phyloP scores from a whole-genome alignment of 2,329 filamentous ascomycete species.

The Tolypocladium cylindrosporum region DNA sequence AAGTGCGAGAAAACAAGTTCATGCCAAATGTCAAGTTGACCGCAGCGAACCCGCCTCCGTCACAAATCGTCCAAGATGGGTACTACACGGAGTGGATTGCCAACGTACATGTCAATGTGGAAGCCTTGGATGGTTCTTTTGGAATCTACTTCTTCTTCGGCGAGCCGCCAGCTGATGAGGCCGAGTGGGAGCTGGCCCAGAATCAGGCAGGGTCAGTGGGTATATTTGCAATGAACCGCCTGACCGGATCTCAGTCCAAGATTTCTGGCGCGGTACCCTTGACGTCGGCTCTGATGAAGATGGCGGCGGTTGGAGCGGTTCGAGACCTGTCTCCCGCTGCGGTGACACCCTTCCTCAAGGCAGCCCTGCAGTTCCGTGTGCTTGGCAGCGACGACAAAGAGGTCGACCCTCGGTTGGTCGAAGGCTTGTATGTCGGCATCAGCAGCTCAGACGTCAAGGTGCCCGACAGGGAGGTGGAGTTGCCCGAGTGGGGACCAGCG shows the following conservation, averaged over 20 bases:
- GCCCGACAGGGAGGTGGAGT: constrained; percentile 12
- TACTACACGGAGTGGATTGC: constrained; percentile 56
- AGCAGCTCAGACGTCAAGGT: constrained; percentile 18
- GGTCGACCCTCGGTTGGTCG: constrained; percentile 14
- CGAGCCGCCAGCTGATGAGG: constrained; percentile 30
- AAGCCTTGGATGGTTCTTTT: constrained; percentile 51
- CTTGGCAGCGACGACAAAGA: constrained; percentile 14
- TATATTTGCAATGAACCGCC: constrained; percentile 36
- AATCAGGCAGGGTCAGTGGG: constrained; percentile 54
- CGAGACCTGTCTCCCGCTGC: constrained; percentile 23
- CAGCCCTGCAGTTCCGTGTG: constrained; percentile 24
- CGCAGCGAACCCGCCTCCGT: constrained; percentile 11
- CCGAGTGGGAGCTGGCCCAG: constrained; percentile 38
- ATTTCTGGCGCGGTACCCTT: constrained; percentile 42
- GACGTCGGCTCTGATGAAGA: constrained; percentile 36
- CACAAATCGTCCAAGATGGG: constrained; percentile 24
- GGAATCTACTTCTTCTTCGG: constrained; percentile 60
- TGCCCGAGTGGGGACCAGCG: constrained; percentile 17
- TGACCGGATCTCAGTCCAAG: constrained; percentile 19
- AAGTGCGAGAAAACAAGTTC: neutral
- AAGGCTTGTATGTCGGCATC: constrained; percentile 19
- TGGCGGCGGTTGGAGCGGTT: constrained; percentile 27
- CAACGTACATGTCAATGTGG: constrained; percentile 53
- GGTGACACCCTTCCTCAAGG: constrained; percentile 30
- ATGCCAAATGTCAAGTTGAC: constrained; percentile 16